These are phyloP conservation scores for Begonia loranthoides DNA, from an alignment of 306 rosid species.

Conservation along the genomic window DNA sequence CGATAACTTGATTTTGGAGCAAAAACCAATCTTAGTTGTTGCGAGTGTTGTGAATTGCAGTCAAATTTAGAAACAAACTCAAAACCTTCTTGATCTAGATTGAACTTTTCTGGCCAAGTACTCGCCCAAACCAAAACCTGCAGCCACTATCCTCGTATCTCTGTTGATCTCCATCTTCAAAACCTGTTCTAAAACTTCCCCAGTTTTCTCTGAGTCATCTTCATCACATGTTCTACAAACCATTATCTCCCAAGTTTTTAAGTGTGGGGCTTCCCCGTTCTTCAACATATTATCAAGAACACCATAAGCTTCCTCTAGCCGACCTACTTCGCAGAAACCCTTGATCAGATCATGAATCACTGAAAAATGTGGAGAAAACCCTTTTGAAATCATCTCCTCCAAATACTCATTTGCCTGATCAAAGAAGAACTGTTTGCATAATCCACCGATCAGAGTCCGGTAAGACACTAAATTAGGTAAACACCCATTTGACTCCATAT, in stretches of 20 bases:
- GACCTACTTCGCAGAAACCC: slow-evolving; percentile 62
- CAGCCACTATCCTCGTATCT: slow-evolving; percentile 46
- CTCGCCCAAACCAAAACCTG: slow-evolving; percentile 52
- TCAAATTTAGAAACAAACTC: neutral
- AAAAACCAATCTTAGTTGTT: too few relatives aligned
- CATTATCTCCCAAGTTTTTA: slow-evolving; percentile 44
- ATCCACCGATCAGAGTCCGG: slow-evolving; percentile 49
- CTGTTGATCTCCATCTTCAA: slow-evolving; percentile 38
- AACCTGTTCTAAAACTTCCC: slow-evolving; percentile 27
- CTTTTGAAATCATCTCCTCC: slow-evolving; percentile 47
- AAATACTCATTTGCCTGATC: slow-evolving; percentile 44
- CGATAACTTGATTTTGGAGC: too few relatives aligned
- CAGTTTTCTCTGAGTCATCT: slow-evolving; percentile 22
- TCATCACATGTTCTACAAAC: slow-evolving; percentile 48
- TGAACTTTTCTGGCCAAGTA: slow-evolving; percentile 40
- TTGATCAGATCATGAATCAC: slow-evolving; percentile 43
- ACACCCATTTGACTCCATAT: slow-evolving; percentile 62
- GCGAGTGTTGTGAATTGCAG: too few relatives aligned
- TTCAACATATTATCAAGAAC: slow-evolving; percentile 29
- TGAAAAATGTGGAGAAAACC: slow-evolving; percentile 61
- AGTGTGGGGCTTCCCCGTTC: slow-evolving; percentile 61
- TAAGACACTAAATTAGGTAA: slow-evolving; percentile 68
- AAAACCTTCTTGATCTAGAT: slow-evolving; percentile 17
- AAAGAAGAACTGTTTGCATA: slow-evolving; percentile 55
- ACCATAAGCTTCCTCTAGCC: slow-evolving; percentile 56